These are phyloP conservation scores for Paraconiothyrium sp. DNA, from an alignment of 2,329 filamentous ascomycete genomes.

Conservation along the genomic window DNA sequence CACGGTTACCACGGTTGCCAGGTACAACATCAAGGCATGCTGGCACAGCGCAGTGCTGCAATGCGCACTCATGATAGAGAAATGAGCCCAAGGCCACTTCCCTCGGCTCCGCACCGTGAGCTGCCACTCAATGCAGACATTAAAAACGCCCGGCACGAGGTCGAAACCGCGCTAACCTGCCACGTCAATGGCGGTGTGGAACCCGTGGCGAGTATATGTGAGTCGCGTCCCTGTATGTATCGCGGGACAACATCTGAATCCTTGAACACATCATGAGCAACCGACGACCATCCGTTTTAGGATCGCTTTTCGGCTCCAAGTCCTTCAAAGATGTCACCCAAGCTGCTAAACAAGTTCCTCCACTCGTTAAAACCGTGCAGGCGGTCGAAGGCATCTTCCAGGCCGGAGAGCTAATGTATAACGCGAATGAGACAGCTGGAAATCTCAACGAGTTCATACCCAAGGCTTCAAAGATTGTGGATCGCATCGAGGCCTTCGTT, in stretches of 20 bases:
- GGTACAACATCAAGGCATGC: neutral
- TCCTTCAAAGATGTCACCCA: slow-evolving; percentile 12
- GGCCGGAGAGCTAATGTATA: slow-evolving; percentile 12
- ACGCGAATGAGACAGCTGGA: slow-evolving; percentile 12
- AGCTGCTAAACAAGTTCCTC: slow-evolving; percentile 2
- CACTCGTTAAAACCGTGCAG: slow-evolving; percentile 17
- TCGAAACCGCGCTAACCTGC: neutral
- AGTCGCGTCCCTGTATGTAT: neutral
- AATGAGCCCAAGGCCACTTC: neutral
- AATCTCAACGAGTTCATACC: slow-evolving; percentile 18
- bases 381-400: slow-evolving; percentile 14
- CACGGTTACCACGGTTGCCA: neutral
- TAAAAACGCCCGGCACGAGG: neutral
- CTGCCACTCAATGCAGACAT: neutral
- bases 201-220: neutral
- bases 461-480: slow-evolving; percentile 12
- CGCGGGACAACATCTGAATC: neutral
- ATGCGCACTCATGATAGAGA: neutral
- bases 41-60: neutral
- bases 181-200: slow-evolving; percentile 4
- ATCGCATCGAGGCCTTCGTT: slow-evolving; percentile 17
- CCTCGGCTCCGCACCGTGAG: neutral
- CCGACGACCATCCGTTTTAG: slow-evolving; percentile 1
- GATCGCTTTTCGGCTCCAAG: slow-evolving; percentile 5
- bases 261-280: slow-evolving; percentile 4